Evolutionary conservation across 2,329 filamentous ascomycete genomes (phyloP).

Genomic region (Cercospora brassicicola): DNA sequence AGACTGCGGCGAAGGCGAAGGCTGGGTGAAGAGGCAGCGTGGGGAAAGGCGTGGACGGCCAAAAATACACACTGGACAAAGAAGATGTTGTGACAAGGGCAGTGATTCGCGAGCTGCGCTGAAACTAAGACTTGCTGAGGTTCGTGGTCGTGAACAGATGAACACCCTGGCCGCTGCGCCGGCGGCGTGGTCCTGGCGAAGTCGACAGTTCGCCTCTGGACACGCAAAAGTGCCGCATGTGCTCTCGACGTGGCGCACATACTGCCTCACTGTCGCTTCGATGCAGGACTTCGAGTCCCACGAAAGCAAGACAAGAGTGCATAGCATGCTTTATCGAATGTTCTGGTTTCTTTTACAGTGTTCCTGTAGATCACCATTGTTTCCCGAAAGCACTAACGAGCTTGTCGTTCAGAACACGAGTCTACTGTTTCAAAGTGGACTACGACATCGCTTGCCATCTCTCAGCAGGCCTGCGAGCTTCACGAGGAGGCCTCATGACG

Average conservation of each 20-base stretch:
- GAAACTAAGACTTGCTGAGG: background rate
- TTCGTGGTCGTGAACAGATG: background rate
- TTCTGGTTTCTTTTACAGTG: conserved; percentile 15
- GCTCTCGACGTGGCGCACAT: background rate
- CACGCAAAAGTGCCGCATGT: background rate
- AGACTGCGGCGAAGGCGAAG: conserved; percentile 41
- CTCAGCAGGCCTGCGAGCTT: background rate
- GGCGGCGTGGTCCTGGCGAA: background rate
- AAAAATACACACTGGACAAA: background rate
- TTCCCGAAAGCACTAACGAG: background rate
- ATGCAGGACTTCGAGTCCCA: conserved; percentile 2
- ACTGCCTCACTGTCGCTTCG: background rate
- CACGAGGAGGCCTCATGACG: background rate
- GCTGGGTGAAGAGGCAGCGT: conserved; percentile 19
- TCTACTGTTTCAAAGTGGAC: background rate
- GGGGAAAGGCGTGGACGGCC: background rate
- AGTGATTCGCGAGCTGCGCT: background rate
- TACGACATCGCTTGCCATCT: background rate
- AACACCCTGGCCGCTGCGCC: background rate
- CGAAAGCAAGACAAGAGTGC: conserved; percentile 6
- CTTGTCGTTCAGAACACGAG: background rate
- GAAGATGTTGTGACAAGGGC: background rate
- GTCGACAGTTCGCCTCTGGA: background rate
- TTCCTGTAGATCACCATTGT: background rate
- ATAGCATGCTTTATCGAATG: conserved; percentile 14